Evolutionary conservation across 148 eudicot species (phyloP), one percentile per base, ranked within the genome.

Genomic region (Fallopia convolvulus): DNA sequence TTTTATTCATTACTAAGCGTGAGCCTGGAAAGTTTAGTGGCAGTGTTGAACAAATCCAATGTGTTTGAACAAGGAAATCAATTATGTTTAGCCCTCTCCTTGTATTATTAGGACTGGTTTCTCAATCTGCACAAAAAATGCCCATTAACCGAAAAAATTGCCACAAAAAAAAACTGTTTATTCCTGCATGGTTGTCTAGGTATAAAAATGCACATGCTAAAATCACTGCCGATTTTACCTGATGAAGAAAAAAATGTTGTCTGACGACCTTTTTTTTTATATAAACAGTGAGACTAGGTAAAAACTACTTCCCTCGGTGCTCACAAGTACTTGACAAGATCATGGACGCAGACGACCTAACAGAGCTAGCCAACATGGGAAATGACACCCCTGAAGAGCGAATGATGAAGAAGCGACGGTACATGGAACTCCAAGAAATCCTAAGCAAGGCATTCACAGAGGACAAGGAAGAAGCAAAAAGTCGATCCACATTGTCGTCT

Each of bases 271-370:
- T 39, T 36, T 46, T 68, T 68, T 21, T 61, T 80, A 9, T 52
- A 36, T 83, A 74, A 42, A 49, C 88, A 93, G 98, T 93, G 87
- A 91, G 90, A 83, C 86, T 93, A 5, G 98, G 97, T 30, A 75
- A 75, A 75, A 32, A 32, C 32, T 75, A 33, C 68, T 75, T 75
- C 68, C 77, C 77, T 75, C 65, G 77, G 77, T 75, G 77, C 77
- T 75, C 77, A 5, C 46, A 55, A 39, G 77, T 75, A 52, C 48
- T 75, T 39, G 52, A 75, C 68, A 53, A 53, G 47, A 75, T 75
- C n/a, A 55, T 75, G 77, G 77, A 75, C 10, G 66, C 60, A 3
- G 77, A 75, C 44, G 26, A 75, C 77, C 68, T 75, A 33, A 40
- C 65, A 20, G 77, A 75, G 21, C 77, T 75, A 12, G 77, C 77